A percentile compares a stretch with the other conserved stretches of the same genome.
phyloP scores from a whole-genome alignment of 2,329 filamentous ascomycete species.

The Colletotrichum orchidophilum region DNA sequence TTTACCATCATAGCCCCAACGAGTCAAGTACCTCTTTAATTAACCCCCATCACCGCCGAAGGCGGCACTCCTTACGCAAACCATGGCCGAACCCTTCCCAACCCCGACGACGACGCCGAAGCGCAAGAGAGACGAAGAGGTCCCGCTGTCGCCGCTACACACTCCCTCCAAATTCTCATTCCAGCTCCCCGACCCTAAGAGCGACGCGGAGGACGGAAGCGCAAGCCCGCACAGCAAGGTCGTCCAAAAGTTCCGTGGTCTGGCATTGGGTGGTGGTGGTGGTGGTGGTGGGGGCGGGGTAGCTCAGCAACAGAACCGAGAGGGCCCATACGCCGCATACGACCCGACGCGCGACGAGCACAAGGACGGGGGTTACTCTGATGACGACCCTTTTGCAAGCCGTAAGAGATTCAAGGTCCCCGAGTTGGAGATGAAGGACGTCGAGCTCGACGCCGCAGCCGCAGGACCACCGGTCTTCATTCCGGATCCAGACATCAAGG shows the following conservation, averaged over 20 bases:
- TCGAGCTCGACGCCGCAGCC: constrained; percentile 21
- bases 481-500: constrained; percentile 28
- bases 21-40: constrained; percentile 11
- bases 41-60: constrained; percentile 26
- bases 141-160: constrained; percentile 42
- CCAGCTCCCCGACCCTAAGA: constrained; percentile 44
- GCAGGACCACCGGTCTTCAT: constrained; percentile 25
- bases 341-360: constrained; percentile 36
- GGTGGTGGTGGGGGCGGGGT: constrained; percentile 53
- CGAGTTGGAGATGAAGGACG: constrained; percentile 44
- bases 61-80: not conserved
- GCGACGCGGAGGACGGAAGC: constrained; percentile 54
- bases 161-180: constrained; percentile 54
- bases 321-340: constrained; percentile 3
- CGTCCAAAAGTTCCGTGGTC: constrained; percentile 61
- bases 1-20: not conserved
- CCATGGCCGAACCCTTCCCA: constrained; percentile 29
- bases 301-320: constrained; percentile 36
- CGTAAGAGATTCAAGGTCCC: constrained; percentile 51
- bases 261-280: constrained; percentile 52
- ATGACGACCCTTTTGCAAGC: constrained; percentile 39
- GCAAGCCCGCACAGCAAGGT: constrained; percentile 63
- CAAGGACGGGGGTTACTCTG: constrained; percentile 40
- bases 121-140: constrained; percentile 54
- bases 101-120: constrained; percentile 50